These are phyloP conservation scores for Ustilago crameri DNA, from an alignment of 1,284 basidiomycete genomes.

Conservation along the genomic window DNA sequence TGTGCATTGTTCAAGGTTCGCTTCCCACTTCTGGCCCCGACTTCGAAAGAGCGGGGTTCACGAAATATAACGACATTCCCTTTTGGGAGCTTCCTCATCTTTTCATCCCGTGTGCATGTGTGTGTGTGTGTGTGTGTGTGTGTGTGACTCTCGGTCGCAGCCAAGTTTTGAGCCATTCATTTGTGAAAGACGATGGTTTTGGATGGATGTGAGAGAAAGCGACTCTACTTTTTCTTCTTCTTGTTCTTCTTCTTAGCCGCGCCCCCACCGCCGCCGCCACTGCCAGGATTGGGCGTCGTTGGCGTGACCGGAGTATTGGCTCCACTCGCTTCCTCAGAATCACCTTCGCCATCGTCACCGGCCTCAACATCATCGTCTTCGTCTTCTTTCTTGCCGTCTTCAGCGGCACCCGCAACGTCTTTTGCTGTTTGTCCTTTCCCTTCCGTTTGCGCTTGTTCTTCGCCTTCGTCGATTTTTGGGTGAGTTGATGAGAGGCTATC, in stretches of 20 bases:
- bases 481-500: too few species aligned
- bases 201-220: not conserved
- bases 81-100: slow-evolving; percentile 3
- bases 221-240: slow-evolving; percentile 42
- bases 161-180: too few species aligned
- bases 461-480: not conserved
- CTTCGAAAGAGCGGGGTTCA: slow-evolving; percentile 4
- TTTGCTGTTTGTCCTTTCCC: not conserved
- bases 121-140: not conserved
- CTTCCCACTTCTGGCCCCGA: slow-evolving; percentile 10
- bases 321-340: slow-evolving; percentile 16
- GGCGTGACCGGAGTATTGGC: slow-evolving; percentile 18
- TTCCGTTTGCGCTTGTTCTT: not conserved
- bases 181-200: too few species aligned
- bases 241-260: slow-evolving; percentile 27
- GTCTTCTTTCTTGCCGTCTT: slow-evolving; percentile 13
- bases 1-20: slow-evolving; percentile 10
- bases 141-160: not conserved
- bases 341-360: slow-evolving; percentile 4
- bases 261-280: not conserved
- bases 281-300: slow-evolving; percentile 20
- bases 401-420: not conserved
- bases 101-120: not conserved
- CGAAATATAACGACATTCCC: slow-evolving; percentile 31
- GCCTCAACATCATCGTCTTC: slow-evolving; percentile 15